Percentiles rank a stretch among this genome's conserved stretches.
These are phyloP conservation scores for Xylaria sp. DNA, from an alignment of 2,329 filamentous ascomycete species.

Conservation along the genomic window DNA sequence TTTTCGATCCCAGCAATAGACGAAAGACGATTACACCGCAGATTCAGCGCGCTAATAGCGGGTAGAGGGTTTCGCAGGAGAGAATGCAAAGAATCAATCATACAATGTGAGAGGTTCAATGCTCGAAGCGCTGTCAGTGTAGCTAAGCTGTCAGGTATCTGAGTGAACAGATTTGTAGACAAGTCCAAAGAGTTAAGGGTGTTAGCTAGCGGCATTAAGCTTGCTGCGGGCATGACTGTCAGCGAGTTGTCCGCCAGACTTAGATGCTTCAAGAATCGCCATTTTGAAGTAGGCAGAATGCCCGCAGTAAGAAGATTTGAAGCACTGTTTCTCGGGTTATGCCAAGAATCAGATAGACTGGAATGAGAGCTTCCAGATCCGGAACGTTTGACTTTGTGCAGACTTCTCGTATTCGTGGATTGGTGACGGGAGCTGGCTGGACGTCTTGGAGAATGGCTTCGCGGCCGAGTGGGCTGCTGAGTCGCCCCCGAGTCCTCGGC, in stretches of 20 bases:
- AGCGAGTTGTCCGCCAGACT: conserved; percentile 91
- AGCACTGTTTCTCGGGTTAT: conserved; percentile 72
- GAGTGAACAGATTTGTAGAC: conserved; percentile 90
- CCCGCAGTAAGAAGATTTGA: conserved; percentile 76
- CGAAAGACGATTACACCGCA: conserved; percentile 84
- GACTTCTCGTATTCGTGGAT: conserved; percentile 68
- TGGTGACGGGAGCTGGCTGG: conserved; percentile 77
- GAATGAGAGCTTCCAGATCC: conserved; percentile 94
- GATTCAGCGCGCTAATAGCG: conserved; percentile 90
- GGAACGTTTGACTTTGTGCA: conserved; percentile 81
- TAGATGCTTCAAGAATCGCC: conserved; percentile 91
- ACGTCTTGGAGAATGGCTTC: conserved; percentile 82
- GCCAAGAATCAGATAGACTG: conserved; percentile 69
- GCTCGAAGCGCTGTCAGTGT: conserved; percentile 86
- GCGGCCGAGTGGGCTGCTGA: conserved; percentile 57
- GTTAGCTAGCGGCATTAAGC: conserved; percentile 81
- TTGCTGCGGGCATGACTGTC: conserved; percentile 75
- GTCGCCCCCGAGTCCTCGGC: conserved; percentile 54
- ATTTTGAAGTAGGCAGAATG: conserved; percentile 82
- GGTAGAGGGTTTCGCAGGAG: conserved; percentile 84
- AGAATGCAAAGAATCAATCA: conserved; percentile 94
- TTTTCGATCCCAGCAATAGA: conserved; percentile 91
- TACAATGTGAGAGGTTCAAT: conserved; percentile 92
- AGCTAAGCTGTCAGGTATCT: conserved; percentile 89
- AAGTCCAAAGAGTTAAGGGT: conserved; percentile 91